Evolutionary conservation across 2,329 filamentous ascomycete species (phyloP), one percentile per base, ranked within the genome.

Genomic region (Nannizziopsis arthrosporioides): DNA sequence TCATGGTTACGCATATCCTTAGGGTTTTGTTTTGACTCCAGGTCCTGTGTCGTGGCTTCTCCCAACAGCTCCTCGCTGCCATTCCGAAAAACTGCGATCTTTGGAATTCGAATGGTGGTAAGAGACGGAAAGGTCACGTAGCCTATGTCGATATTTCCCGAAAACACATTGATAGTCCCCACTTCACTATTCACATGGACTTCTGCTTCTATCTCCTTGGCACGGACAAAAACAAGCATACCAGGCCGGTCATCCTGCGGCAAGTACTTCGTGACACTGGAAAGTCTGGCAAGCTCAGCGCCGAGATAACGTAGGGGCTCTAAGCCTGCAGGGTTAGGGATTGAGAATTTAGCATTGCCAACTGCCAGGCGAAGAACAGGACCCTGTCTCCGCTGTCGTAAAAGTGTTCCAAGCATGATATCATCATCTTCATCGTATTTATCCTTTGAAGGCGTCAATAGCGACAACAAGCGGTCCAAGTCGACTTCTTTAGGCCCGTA

Each of bases 231-330:
- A 0, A 82, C 88, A 34, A 98, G 71, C 15, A 96, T 71, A 0
- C 92, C 92, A 1, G 92, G 92, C 1, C 89, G 78, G 57, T 98
- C 90, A 64, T 98, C 92, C 57, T 98, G 90, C 0, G 92, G 90
- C 2, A 98, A 73, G 62, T 96, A 96, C 61, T 95, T 96, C 5
- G 90, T 78, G 19, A 98, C 87, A 0, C 81, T 89, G 0, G 88
- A 85, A 4, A 98, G 72, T 55, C 84, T 86, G 5, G 82, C 75
- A 42, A 96, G 63, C 58, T 98, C 92, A 54, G 85, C 81, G 0
- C 77, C 82, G 7, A 98, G 74, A 9, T 75, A 74, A 6, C 82
- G 77, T 11, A 98, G 71, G 37, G 78, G 76, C 8, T 77, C 71
- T 12, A 94, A 68, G 54, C 83, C 78, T 9, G 77, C 70, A 35